Conservation (phyloP, 2,329 filamentous ascomycete species). For the Chrysosporium queenslandicum region DNA sequence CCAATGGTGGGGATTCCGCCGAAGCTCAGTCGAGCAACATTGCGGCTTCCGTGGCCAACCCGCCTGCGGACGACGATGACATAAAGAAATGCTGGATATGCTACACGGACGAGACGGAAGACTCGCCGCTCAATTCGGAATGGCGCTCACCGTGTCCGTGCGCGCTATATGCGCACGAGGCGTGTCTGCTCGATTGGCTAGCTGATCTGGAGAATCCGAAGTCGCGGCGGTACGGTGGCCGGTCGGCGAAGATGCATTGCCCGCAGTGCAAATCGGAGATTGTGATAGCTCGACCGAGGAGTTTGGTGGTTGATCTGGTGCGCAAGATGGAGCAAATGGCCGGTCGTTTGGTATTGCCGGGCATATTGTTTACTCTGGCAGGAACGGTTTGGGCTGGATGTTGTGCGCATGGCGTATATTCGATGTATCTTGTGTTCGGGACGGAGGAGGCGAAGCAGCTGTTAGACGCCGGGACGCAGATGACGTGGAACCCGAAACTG, state of each 20-base stretch:
- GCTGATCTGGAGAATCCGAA: constrained; percentile 68
- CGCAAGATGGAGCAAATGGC: constrained; percentile 49
- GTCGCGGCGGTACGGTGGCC: constrained; percentile 41
- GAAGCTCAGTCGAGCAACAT: constrained; percentile 10
- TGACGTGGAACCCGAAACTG: constrained; percentile 40
- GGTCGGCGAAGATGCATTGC: constrained; percentile 58
- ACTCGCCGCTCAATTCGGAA: constrained; percentile 46
- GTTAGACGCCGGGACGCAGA: constrained; percentile 34
- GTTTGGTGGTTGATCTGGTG: constrained; percentile 58
- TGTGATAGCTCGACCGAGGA: constrained; percentile 61
- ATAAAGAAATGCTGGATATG: constrained; percentile 58
- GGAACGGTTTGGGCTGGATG: constrained; percentile 44
- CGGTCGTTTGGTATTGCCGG: constrained; percentile 53
- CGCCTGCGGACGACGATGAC: constrained; percentile 25
- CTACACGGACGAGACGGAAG: constrained; percentile 56
- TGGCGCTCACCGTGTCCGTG: constrained; percentile 91
- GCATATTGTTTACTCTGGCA: constrained; percentile 45
- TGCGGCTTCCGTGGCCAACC: constrained; percentile 15
- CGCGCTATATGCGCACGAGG: constrained; percentile 80
- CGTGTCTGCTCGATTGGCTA: constrained; percentile 83
- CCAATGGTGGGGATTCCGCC: background rate
- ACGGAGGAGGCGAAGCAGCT: constrained; percentile 49
- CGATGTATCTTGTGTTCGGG: constrained; percentile 58
- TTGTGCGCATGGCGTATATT: constrained; percentile 51
- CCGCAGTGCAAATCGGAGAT: constrained; percentile 85